Evolutionary conservation across 2,329 filamentous ascomycete species (phyloP).

Genomic region (Aspergillus intermedius): DNA sequence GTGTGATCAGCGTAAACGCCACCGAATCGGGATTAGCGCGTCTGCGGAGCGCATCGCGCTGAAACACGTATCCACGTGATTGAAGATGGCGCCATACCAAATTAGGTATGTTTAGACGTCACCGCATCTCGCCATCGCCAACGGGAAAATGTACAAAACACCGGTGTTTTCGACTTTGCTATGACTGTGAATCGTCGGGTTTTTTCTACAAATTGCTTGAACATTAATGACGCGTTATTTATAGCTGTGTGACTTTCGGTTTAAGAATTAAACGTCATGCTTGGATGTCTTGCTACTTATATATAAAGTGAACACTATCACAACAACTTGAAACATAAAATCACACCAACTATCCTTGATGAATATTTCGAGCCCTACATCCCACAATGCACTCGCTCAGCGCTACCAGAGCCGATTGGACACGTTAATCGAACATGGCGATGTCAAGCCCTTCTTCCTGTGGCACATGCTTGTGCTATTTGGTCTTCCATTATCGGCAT

Average conservation of each 20-base stretch:
- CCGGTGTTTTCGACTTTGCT: no score
- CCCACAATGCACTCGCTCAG: constrained; percentile 23
- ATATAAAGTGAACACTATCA: no score
- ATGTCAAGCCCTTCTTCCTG: constrained; percentile 29
- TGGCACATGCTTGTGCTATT: constrained; percentile 27
- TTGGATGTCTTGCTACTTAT: no score
- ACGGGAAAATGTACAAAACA: no score
- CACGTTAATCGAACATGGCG: constrained; percentile 19
- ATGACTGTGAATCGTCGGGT: no score
- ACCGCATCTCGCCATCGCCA: background rate
- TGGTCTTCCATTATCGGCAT: constrained; percentile 40
- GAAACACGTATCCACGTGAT: constrained; percentile 13
- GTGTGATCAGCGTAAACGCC: background rate
- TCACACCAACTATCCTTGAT: constrained; percentile 9
- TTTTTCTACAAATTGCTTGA: no score
- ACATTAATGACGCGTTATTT: no score
- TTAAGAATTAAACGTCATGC: no score
- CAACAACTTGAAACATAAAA: background rate
- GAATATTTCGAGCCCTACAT: constrained; percentile 18
- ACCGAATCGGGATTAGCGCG: constrained; percentile 3
- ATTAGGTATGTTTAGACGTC: background rate
- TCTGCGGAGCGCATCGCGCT: constrained; percentile 1
- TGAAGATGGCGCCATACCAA: constrained; percentile 5
- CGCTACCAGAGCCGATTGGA: constrained; percentile 19
- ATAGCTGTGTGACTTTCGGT: no score